Evolutionary conservation across 140 eudicot species (phyloP), one percentile per base, ranked within the genome.

Genomic region (Ambrosia hybrid): DNA sequence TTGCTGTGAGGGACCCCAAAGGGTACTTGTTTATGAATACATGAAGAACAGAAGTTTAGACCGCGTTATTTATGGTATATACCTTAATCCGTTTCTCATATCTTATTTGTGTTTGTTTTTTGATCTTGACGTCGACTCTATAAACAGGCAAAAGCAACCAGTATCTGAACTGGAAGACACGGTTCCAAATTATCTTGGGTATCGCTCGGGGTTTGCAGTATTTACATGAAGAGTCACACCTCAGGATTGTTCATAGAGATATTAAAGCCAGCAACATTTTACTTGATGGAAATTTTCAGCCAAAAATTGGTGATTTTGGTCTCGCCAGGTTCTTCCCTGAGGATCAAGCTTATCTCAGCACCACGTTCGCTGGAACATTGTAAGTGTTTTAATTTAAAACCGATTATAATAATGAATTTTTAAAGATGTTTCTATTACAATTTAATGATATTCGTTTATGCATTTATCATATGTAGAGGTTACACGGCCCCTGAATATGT

Each of bases 401-500:
- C 1, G 26, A 21, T 21, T 0, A 21, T 21, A 21, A 21, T 21
- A 21, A 21, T 21, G 26, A 21, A 48, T 48, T 48, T 5, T 48
- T 8, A 0, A 48, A 48, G 53, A 6, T 48, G 0, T 41, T 41
- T 0, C 46, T 1, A 41, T 41, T 41, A 5, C 9, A 41, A 0
- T 41, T 41, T 21, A 21, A 21, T 21, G 26, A 21, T 21, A 21
- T 21, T 21, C 26, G 26, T 21, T 21, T 21, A 21, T 41, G 46
- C 8, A 0, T 78, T 46, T 72, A 36, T 41, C 2, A 17, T 75
- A 52, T 72, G 72, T 81, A 86, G 96, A 87, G 96, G 96, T 58
- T 90, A 90, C 70, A 90, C 95, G 52, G 91, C 96, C 57, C 96
- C 96, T 51, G 96, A 90, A 74, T 89, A 89, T 76, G 96, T 85